A percentile compares a stretch with the other conserved stretches of the same genome.
Conservation (phyloP, 495 filamentous ascomycete genomes). For the Neurospora discreta region DNA sequence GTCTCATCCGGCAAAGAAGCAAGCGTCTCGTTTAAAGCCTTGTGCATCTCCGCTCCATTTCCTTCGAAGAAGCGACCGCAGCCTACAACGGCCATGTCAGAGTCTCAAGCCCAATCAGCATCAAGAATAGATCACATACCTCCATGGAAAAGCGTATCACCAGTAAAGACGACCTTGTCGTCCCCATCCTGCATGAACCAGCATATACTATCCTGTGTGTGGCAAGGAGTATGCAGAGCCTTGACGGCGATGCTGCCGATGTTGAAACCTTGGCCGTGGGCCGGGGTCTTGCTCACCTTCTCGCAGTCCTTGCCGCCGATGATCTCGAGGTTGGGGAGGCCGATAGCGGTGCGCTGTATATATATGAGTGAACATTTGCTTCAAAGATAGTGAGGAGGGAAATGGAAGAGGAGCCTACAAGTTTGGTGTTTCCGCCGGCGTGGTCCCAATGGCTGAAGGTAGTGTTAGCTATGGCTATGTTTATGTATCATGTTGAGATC, state of each 20-base stretch:
- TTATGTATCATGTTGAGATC: too few relatives aligned
- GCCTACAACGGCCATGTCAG: constrained; percentile 34
- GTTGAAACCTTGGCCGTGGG: constrained; percentile 65
- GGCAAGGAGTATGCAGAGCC: constrained; percentile 90
- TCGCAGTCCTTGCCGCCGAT: constrained; percentile 85
- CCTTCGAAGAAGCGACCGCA: constrained; percentile 98
- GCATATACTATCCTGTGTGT: constrained; percentile 97
- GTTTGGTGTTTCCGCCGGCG: constrained; percentile 77
- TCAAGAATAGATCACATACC: constrained; percentile 36
- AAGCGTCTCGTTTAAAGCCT: constrained; percentile 77
- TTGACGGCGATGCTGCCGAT: constrained; percentile 80
- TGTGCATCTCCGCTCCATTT: constrained; percentile 76
- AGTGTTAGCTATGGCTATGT: background rate
- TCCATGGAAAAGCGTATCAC: constrained; percentile 90
- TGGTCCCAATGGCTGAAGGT: constrained; percentile 77
- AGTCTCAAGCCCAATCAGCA: background rate
- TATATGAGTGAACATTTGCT: background rate
- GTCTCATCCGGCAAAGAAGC: constrained; percentile 81
- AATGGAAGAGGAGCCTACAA: constrained; percentile 36
- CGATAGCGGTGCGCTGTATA: constrained; percentile 57
- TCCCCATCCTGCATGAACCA: constrained; percentile 70
- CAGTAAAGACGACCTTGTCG: constrained; percentile 82
- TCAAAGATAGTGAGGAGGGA: background rate
- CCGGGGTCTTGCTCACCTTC: constrained; percentile 62
- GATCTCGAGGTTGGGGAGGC: constrained; percentile 45